Base-by-base conservation (phyloP, 2,329 filamentous ascomycete genomes). In the Aspergillus sojae region DNA sequence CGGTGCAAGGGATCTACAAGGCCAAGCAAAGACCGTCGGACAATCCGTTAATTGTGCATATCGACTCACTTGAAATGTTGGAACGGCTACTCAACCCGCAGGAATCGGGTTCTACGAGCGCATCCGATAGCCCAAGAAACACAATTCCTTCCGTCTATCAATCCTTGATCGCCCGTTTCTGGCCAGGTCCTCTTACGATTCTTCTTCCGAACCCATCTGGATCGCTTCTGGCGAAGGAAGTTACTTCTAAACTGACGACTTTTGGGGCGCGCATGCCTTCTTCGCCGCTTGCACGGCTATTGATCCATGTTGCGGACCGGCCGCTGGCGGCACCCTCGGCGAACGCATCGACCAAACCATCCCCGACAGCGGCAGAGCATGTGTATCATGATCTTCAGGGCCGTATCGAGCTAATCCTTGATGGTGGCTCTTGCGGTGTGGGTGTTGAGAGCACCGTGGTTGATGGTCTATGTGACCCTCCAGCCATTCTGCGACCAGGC, bases 391-490 rank as follows among this genome's bases (percentile, higher is more conserved):
- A 99, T 75, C 82, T 99, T 12, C 78, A 89, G 43, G 93, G 93
- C 0, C 87, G 90, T 56, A 96, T 99, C 67, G 88, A 91, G 70
- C 83, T 94, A 6, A 95, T 99, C 62, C 81, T 99, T 0, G 94
- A 99, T 69, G 95, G 94, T 2, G 95, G 95, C 0, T 80, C 89
- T 0, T 98, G 94, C 72, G 84, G 86, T 23, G 93, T 99, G 12
- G 95, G 95, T 1, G 93, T 99, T 0, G 95, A 99, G 79, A 97
- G 93, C 75, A 99, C 95, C 0, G 95, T 99, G 1, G 93, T 99
- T 0, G 95, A 98, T 73, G 95, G 95, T 0, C 81, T 98, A 16
- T 92, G 88, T 62, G 80, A 86, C 55, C 94, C 94, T 7, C 95
- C 95, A 0, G 87, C 90, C 3, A 88, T 99, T 39, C 81, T 99